Conservation (phyloP, 75 land plant species). For the Picea glauca region DNA sequence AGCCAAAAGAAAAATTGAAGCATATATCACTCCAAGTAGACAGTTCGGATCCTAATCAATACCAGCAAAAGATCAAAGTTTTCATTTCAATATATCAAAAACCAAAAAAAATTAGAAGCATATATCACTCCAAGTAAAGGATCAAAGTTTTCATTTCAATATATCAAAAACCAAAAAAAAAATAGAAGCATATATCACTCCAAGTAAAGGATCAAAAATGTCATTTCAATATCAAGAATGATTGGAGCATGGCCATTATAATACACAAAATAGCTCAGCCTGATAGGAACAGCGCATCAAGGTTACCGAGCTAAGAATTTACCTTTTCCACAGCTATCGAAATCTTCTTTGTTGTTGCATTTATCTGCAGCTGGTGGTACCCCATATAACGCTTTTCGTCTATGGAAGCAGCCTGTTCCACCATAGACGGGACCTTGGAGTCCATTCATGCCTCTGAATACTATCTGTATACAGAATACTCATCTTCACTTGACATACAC, state of each 20-base stretch:
- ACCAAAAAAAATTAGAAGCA: too few relatives aligned
- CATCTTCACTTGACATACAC: too few relatives aligned
- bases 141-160: too few relatives aligned
- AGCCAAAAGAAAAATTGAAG: too few relatives aligned
- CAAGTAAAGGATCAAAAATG: too few relatives aligned
- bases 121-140: too few relatives aligned
- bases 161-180: too few relatives aligned
- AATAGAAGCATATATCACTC: too few relatives aligned
- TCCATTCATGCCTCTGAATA: constrained; percentile 19
- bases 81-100: too few relatives aligned
- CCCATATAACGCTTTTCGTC: constrained; percentile 36
- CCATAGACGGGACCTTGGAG: constrained; percentile 29
- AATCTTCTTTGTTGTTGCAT: not conserved
- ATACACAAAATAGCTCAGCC: not conserved
- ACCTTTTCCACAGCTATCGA: not conserved
- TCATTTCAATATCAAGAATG: too few relatives aligned
- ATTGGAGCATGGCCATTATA: not conserved
- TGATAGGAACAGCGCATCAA: not conserved
- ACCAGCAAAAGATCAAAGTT: not conserved
- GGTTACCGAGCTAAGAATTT: not conserved
- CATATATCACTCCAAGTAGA: too few relatives aligned
- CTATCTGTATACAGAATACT: not conserved
- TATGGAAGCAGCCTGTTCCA: constrained; percentile 35
- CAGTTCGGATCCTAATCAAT: not conserved
- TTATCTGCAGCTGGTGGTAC: constrained; percentile 9